A percentile compares a stretch with the other conserved stretches of the same genome.
These are phyloP conservation scores for Calonectria naviculata DNA, from an alignment of 2,329 filamentous ascomycete species.

Conservation along the genomic window DNA sequence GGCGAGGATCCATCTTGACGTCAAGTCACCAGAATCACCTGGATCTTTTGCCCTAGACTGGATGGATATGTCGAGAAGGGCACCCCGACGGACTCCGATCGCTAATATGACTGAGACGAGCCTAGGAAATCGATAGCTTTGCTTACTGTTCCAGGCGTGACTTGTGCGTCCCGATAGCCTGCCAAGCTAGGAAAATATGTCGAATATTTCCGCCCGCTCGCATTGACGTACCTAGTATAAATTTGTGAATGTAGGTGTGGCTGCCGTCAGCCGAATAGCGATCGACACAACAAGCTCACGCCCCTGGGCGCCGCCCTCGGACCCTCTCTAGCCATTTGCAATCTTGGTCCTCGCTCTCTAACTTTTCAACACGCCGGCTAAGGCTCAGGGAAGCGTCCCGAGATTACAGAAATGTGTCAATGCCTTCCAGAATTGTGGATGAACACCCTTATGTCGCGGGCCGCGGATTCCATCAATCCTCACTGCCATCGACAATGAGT, in stretches of 20 bases:
- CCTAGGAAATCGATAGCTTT: not conserved
- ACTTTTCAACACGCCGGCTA: not conserved
- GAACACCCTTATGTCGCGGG: not conserved
- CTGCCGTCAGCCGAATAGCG: constrained; percentile 8
- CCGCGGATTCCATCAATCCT: not conserved
- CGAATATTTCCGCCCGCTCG: not conserved
- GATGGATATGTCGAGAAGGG: not conserved
- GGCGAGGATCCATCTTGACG: not conserved
- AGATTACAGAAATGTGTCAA: not conserved
- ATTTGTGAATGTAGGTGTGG: not conserved
- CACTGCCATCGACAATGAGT: no score
- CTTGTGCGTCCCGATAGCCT: not conserved
- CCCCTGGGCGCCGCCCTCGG: not conserved
- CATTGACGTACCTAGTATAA: not conserved
- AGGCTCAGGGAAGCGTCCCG: no score
- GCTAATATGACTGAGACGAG: not conserved
- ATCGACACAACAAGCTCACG: constrained; percentile 13
- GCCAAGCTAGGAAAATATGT: not conserved
- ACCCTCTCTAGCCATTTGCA: not conserved
- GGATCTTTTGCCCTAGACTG: not conserved
- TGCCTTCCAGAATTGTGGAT: not conserved
- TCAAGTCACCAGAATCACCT: not conserved
- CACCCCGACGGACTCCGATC: not conserved
- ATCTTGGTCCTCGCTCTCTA: not conserved
- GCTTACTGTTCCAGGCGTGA: not conserved